Evolutionary conservation across 192 early-diverging fungal genomes (phyloP).

Genomic region (Chytriomyces hyalinus): DNA sequence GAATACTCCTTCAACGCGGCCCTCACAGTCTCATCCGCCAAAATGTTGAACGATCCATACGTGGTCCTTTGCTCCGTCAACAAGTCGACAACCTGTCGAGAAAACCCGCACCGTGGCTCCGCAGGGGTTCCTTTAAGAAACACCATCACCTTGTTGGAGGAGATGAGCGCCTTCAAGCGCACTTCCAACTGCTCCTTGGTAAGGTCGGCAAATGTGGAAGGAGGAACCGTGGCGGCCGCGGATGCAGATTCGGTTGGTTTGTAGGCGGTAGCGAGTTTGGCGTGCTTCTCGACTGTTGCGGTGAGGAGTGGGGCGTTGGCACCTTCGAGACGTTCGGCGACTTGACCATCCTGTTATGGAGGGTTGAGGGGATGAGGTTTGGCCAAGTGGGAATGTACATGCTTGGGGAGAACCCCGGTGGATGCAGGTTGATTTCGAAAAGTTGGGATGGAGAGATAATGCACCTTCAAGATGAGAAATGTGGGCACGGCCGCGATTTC

Average conservation of each 20-base stretch:
- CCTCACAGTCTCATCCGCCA: conserved; percentile 89
- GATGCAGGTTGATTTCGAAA: conserved; percentile 15
- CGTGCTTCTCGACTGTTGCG: conserved; percentile 69
- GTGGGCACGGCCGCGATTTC: conserved; percentile 93
- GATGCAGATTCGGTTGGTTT: conserved; percentile 37
- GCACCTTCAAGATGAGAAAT: conserved; percentile 81
- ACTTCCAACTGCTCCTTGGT: conserved; percentile 39
- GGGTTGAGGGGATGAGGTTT: not conserved
- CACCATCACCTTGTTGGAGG: conserved; percentile 77
- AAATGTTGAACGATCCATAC: conserved; percentile 91
- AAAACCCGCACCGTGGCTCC: conserved; percentile 93
- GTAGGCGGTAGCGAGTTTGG: conserved; percentile 39
- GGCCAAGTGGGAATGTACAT: not conserved
- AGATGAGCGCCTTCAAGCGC: conserved; percentile 49
- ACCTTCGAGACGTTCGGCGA: conserved; percentile 82
- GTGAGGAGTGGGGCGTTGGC: conserved; percentile 73
- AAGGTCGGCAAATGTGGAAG: conserved; percentile 38
- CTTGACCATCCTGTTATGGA: conserved; percentile 61
- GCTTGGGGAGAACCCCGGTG: not conserved
- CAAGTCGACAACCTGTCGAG: conserved; percentile 77
- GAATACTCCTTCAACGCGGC: conserved; percentile 79
- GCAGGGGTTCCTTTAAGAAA: conserved; percentile 95
- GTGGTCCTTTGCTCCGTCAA: conserved; percentile 69
- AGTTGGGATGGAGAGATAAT: not conserved
- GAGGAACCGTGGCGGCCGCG: conserved; percentile 22